Evolutionary conservation across 805 yeast genomes (phyloP), one percentile per base, ranked within the genome.

Genomic region (Saturnispora kantuleensis): DNA sequence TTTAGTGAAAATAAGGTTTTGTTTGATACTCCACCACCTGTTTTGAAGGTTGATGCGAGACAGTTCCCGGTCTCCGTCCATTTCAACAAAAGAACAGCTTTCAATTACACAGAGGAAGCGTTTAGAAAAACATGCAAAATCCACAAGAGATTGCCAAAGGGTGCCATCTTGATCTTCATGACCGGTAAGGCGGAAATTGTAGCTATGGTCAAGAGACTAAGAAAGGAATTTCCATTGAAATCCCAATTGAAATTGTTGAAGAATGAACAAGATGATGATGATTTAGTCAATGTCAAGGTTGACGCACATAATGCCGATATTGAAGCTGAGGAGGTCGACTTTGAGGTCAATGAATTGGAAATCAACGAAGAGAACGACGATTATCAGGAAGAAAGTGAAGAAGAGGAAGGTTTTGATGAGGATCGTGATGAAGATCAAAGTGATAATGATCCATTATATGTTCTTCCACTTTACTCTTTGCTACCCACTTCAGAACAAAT

Each of bases 101-200:
- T 67, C 50, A 81, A 90, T 50, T 94, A 90, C 57, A 67, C 83
- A 31, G 95, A 84, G 26, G 97, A 90, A 57, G 90, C 95, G 0
- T 84, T 80, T 58, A 74, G 74, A 48, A 94, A 90, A 59, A 71
- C 95, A 0, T 77, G 86, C 55, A 88, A 90, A 56, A 90, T 93
- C 42, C 99, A 93, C 58, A 75, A 73, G 51, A 72, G 72, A 48
- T 68, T 93, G 31, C 98, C 98, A 1, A 88, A 87, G 3, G 99
- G 99, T 29, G 96, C 95, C 2, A 93, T 93, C 35, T 71, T 93
- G 47, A 73, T 93, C 3, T 93, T 93, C 59, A 65, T 94, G 62
- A 93, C 98, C 0, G 97, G 99, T 55, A 96, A 89, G 58, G 84
- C 84, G 51, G 99, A 93, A 60, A 94, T 93, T 57, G 73, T 74